Conservation (phyloP, 352 stramenopile genomes). For the Pythium chondricola region DNA sequence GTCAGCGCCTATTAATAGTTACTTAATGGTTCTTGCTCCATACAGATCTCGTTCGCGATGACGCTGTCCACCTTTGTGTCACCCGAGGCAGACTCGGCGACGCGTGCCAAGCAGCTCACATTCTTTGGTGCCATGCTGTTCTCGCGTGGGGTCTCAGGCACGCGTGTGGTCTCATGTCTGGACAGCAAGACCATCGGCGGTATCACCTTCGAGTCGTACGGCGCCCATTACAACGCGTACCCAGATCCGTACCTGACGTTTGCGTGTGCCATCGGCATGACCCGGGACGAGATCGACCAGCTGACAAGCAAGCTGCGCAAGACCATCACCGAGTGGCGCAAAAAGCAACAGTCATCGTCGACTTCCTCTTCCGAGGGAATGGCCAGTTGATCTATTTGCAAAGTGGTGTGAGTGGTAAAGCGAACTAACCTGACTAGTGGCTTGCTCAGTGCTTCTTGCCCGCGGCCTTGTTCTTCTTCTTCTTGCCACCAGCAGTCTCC, state of each 20-base stretch:
- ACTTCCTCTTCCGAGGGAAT: neutral
- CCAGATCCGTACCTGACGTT: conserved; percentile 94
- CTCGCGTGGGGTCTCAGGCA: conserved; percentile 93
- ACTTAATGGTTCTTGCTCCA: too few species aligned
- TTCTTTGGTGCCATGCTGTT: conserved; percentile 99
- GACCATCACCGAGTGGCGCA: conserved; percentile 83
- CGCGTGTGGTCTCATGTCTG: conserved; percentile 87
- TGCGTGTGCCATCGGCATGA: conserved; percentile 95
- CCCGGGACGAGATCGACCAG: conserved; percentile 85
- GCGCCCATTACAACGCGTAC: conserved; percentile 87
- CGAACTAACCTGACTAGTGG: too few species aligned
- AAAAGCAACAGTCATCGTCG: conserved; percentile 19
- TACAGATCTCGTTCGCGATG: conserved; percentile 88
- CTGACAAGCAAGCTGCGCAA: conserved; percentile 91
- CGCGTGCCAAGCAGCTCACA: conserved; percentile 43
- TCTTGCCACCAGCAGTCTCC: conserved; percentile 35
- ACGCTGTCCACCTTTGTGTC: conserved; percentile 79
- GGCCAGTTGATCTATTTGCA: neutral
- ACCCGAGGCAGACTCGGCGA: conserved; percentile 16
- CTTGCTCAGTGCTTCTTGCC: conserved; percentile 71
- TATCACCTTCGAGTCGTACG: conserved; percentile 90
- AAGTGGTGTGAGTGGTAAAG: too few species aligned
- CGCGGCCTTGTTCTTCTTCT: conserved; percentile 53
- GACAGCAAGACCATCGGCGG: conserved; percentile 88
- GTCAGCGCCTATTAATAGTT: neutral